Conservation (phyloP, 2,329 filamentous ascomycete species). For the Tolypocladium paradoxum region DNA sequence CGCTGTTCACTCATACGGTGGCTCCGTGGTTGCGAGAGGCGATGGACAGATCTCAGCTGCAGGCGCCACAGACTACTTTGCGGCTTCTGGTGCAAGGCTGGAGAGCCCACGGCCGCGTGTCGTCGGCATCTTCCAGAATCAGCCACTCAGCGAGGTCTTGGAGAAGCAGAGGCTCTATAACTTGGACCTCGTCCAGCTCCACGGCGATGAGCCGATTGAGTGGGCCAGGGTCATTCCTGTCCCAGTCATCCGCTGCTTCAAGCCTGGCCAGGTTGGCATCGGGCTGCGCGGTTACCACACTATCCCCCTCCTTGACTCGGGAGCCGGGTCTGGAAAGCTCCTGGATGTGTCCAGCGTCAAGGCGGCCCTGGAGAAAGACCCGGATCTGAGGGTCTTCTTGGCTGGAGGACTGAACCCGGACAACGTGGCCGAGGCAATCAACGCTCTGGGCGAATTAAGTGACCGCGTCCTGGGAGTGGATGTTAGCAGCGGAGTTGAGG, state of each 20-base stretch:
- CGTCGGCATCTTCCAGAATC: conserved; percentile 90
- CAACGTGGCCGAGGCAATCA: conserved; percentile 62
- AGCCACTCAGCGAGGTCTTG: conserved; percentile 73
- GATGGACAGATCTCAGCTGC: conserved; percentile 16
- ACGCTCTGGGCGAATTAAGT: conserved; percentile 47
- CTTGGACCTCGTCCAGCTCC: conserved; percentile 85
- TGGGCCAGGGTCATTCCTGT: conserved; percentile 87
- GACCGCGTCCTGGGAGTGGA: conserved; percentile 71
- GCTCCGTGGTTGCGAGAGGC: conserved; percentile 23
- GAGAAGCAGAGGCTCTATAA: conserved; percentile 63
- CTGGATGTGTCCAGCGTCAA: conserved; percentile 64
- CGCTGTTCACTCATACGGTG: conserved; percentile 59
- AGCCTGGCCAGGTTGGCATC: conserved; percentile 62
- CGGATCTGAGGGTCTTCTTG: conserved; percentile 63
- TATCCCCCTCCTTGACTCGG: conserved; percentile 77
- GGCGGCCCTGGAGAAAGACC: conserved; percentile 52
- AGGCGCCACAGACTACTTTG: conserved; percentile 60
- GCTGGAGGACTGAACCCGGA: conserved; percentile 76
- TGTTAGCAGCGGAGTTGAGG: conserved; percentile 89
- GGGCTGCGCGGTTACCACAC: conserved; percentile 70
- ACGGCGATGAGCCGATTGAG: conserved; percentile 84
- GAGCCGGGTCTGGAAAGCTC: conserved; percentile 69
- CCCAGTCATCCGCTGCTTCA: conserved; percentile 80
- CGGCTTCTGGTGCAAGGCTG: conserved; percentile 34
- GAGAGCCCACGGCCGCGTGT: conserved; percentile 56